Evolutionary conservation across 1,284 basidiomycete species (phyloP).

Genomic region (Cutaneotrichosporon cavernicola): DNA sequence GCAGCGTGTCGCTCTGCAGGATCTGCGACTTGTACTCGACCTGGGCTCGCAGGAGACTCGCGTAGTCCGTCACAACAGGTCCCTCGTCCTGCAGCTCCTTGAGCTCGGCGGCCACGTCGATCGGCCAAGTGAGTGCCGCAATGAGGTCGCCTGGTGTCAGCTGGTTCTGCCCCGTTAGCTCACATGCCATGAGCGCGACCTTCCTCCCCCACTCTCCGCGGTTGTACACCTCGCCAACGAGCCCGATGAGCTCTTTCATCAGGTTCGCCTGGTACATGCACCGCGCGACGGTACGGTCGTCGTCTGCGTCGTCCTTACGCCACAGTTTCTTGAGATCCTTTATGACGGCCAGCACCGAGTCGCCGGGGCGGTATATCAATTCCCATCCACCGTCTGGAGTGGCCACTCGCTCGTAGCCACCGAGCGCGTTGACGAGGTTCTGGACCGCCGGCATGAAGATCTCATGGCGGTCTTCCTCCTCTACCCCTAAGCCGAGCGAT

Average conservation of each 20-base stretch:
- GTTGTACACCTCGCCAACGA: constrained; percentile 70
- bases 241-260: constrained; percentile 81
- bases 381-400: constrained; percentile 43
- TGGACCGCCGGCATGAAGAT: constrained; percentile 51
- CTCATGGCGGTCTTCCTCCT: constrained; percentile 36
- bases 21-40: constrained; percentile 73
- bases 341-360: constrained; percentile 77
- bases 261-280: constrained; percentile 82
- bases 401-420: constrained; percentile 56
- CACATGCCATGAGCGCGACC: constrained; percentile 74
- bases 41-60: constrained; percentile 73
- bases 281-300: constrained; percentile 87
- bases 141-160: constrained; percentile 66
- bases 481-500: constrained; percentile 8
- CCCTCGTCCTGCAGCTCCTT: constrained; percentile 73
- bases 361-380: constrained; percentile 74
- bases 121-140: constrained; percentile 95
- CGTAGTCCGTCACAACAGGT: constrained; percentile 78
- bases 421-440: constrained; percentile 49
- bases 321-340: constrained; percentile 92
- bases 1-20: constrained; percentile 60
- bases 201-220: constrained; percentile 64
- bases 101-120: constrained; percentile 85
- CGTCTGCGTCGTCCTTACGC: constrained; percentile 91
- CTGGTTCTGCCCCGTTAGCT: background rate